These are phyloP conservation scores for Curvularia spicifera DNA, from an alignment of 2,329 filamentous ascomycete species.

Conservation along the genomic window DNA sequence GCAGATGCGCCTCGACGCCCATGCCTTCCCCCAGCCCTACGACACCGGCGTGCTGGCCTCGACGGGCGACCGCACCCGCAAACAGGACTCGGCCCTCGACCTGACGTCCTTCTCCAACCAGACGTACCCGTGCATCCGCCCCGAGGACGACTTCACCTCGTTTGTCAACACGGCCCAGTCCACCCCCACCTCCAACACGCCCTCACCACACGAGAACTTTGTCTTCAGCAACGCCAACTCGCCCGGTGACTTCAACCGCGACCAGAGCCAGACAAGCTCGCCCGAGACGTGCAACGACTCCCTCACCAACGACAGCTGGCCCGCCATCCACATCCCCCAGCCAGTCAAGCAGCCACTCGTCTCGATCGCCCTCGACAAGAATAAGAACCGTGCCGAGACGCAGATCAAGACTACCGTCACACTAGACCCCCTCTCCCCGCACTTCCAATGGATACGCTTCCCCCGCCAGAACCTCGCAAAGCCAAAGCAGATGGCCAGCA, in stretches of 20 bases:
- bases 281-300: constrained; percentile 37
- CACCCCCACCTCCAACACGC: constrained; percentile 35
- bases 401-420: constrained; percentile 90
- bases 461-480: constrained; percentile 93
- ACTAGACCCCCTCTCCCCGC: constrained; percentile 74
- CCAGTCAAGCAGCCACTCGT: constrained; percentile 30
- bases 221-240: constrained; percentile 45
- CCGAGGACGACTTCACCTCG: constrained; percentile 24
- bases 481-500: constrained; percentile 84
- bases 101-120: constrained; percentile 24
- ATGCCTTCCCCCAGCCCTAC: constrained; percentile 12
- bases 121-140: constrained; percentile 22
- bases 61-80: constrained; percentile 20
- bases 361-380: constrained; percentile 38
- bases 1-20: constrained; percentile 18
- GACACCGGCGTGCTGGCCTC: constrained; percentile 11
- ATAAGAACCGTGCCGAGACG: constrained; percentile 92
- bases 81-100: constrained; percentile 37
- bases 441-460: constrained; percentile 81
- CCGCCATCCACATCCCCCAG: constrained; percentile 39
- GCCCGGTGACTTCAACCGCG: constrained; percentile 37
- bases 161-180: constrained; percentile 33
- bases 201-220: constrained; percentile 37
- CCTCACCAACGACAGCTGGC: constrained; percentile 28
- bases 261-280: constrained; percentile 42